Evolutionary conservation across 768 basidiomycete species (phyloP).

Genomic region (Mrakia hoshinonis): DNA sequence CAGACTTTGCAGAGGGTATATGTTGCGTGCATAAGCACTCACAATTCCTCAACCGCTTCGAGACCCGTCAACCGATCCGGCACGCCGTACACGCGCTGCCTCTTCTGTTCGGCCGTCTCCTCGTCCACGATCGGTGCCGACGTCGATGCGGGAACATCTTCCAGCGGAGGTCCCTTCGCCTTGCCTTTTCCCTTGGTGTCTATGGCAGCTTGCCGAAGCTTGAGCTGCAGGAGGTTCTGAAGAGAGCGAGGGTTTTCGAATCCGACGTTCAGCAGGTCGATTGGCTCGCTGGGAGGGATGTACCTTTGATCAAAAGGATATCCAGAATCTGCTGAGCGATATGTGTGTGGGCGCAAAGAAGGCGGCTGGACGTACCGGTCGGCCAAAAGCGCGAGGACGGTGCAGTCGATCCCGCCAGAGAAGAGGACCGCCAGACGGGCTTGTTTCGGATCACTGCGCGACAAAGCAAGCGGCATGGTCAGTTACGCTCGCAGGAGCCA

Average conservation of each 20-base stretch:
- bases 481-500: not conserved
- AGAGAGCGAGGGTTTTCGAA: constrained; percentile 90
- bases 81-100: constrained; percentile 53
- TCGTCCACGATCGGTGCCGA: not conserved
- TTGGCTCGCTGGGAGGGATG: constrained; percentile 64
- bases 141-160: not conserved
- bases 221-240: constrained; percentile 44
- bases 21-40: constrained; percentile 33
- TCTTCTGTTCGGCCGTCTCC: not conserved
- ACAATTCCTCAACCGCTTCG: constrained; percentile 67
- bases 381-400: constrained; percentile 69
- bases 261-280: constrained; percentile 85
- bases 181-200: not conserved
- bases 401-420: constrained; percentile 92
- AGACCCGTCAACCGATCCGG: constrained; percentile 81
- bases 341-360: constrained; percentile 29
- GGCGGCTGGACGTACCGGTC: constrained; percentile 49
- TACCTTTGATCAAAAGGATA: constrained; percentile 48
- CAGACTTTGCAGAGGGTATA: too few relatives aligned
- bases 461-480: not conserved
- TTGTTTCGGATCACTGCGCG: not conserved
- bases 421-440: constrained; percentile 71
- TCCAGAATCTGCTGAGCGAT: constrained; percentile 22
- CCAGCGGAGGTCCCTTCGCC: not conserved
- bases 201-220: constrained; percentile 32